Evolutionary conservation across 768 basidiomycete species (phyloP), one percentile per base, ranked within the genome.

Genomic region (Suillus subluteus): DNA sequence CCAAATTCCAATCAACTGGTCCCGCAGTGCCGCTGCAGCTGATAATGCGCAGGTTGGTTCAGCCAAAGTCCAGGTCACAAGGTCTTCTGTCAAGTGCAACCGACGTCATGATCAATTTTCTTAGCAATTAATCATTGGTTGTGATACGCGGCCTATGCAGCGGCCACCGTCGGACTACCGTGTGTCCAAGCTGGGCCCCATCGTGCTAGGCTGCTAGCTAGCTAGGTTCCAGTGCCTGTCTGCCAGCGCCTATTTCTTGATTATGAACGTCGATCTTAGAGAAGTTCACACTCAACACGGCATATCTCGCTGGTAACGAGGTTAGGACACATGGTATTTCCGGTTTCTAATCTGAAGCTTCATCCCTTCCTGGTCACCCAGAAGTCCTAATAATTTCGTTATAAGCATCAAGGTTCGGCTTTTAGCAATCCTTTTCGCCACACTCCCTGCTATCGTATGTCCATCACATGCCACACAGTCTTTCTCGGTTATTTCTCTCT

Each of bases 381-480:
- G 55, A 56, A 21, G 18, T 35, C 21, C 6, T 56, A 3, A 35
- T 35, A 35, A 56, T 56, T 35, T 56, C 32, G 55, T 56, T 35
- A 56, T 56, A 56, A 56, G 6, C 35, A 37, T n/a, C 35, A 37
- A 35, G 35, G 12, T 12, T 32, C 32, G 43, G 30, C 23, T 41
- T 35, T n/a, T 35, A 32, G 9, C 62, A 23, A 62, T 35, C 40
- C 6, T 43, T 61, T 43, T 59, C 40, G 38, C 58, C 15, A 58
- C 37, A 40, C 58, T 37, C 62, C 61, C 63, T 37, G 44, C 43
- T 46, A 48, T 37, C 64, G 62, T n/a, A 40, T 65, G 65, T 52
- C 16, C 26, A 16, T 30, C 32, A 32, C 41, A 78, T 74, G 77
- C 66, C 59, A 54, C 71, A 73, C 69, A 67, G 68, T 13, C 71